Percentiles rank a stretch among this genome's conserved stretches.
Conservation (phyloP, 495 filamentous ascomycete species). For the Penicillium paxilli region DNA sequence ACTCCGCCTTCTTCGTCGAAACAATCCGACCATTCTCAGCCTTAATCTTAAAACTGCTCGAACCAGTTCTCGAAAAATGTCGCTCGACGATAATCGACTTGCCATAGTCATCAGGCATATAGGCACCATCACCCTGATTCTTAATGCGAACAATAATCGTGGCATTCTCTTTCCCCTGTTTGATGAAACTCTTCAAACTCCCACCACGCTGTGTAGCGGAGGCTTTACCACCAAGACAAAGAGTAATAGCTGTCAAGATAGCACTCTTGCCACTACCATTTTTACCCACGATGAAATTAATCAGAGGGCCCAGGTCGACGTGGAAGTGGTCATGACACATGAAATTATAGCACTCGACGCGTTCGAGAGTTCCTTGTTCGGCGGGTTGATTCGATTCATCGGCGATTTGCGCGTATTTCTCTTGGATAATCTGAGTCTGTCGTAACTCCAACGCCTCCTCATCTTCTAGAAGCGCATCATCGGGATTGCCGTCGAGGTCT, state of each 20-base stretch:
- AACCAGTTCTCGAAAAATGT: constrained; percentile 75
- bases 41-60: constrained; percentile 86
- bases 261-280: constrained; percentile 99
- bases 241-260: constrained; percentile 88
- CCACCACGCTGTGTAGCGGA: constrained; percentile 92
- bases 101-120: constrained; percentile 79
- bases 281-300: constrained; percentile 97
- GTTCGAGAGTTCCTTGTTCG: constrained; percentile 82
- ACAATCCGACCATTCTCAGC: constrained; percentile 65
- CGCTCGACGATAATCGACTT: constrained; percentile 87
- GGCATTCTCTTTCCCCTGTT: constrained; percentile 72
- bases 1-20: constrained; percentile 79
- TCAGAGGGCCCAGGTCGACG: constrained; percentile 82
- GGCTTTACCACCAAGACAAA: constrained; percentile 95
- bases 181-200: constrained; percentile 88
- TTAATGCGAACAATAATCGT: constrained; percentile 80
- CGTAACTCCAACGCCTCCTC: constrained; percentile 59
- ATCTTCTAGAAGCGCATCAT: constrained; percentile 38
- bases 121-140: constrained; percentile 82
- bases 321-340: constrained; percentile 88
- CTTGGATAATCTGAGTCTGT: constrained; percentile 69
- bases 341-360: constrained; percentile 84
- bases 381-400: constrained; percentile 69
- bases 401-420: constrained; percentile 52
- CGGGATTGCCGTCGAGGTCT: constrained; percentile 22